Evolutionary conservation across 495 filamentous ascomycete genomes (phyloP), one percentile per base, ranked within the genome.

Genomic region (Trypethelium eluteriae): DNA sequence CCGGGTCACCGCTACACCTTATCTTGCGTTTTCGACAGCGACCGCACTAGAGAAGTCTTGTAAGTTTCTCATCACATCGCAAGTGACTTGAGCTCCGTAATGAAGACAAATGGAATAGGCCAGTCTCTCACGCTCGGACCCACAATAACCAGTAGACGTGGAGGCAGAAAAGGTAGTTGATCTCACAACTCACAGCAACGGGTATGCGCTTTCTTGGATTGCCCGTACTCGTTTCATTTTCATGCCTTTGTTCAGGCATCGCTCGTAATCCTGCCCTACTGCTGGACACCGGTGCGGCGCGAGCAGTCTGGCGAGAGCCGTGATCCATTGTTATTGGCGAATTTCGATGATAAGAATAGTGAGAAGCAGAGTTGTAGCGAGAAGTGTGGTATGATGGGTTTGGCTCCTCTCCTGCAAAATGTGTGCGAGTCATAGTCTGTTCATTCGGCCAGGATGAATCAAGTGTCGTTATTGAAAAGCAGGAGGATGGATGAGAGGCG

Each of bases 1-100:
- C 88, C 4, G 81, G 81, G 74, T 97, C 93, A 39, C 93, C 94
- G 68, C 90, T 96, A 79, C 94, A 98, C 74, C 91, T 89, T 72
- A 98, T 98, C 80, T 98, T 98, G 63, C 94, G 83, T 75, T 92
- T 92, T 62, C 94, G 87, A 74, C 94, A 98, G 67, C 94, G 86
- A 38, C 84, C 84, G 76, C 94, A 98, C 94, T 98, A 68, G 25
- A 59, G 6, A 59, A 57, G 72, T 39, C 73, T 34, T 12, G 38
- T 70, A 35, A 66, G 67, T 65, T 62, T 62, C 35, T 39, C 7
- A 14, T 53, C 9, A 25, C 25, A 25, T 25, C 25, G 25, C 25
- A 25, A 25, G 25, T 25, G 25, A 25, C 25, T 25, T 25, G 25
- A 18, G 9, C 4, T 62, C n/a, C 11, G 18, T 9, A 5, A 16